These are phyloP conservation scores for Pseudonitzschia multiseries DNA, from an alignment of 108 stramenopile species.

Conservation along the genomic window DNA sequence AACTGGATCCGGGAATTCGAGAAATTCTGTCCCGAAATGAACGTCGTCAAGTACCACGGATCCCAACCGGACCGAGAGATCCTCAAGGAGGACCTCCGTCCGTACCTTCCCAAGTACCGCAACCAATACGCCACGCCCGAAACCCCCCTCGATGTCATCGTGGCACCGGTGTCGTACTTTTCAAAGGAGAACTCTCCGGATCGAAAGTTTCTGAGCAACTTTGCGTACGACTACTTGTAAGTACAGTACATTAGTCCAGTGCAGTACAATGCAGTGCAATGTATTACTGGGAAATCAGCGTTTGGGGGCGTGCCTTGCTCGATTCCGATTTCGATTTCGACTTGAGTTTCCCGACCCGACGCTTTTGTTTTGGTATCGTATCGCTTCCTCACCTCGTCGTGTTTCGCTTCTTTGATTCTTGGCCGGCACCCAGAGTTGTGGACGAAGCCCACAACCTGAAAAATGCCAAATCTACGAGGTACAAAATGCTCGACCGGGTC, in stretches of 20 bases:
- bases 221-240: conserved; percentile 72
- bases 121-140: background rate
- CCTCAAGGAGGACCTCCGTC: conserved; percentile 47
- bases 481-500: conserved; percentile 70
- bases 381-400: background rate
- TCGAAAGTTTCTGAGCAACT: conserved; percentile 72
- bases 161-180: conserved; percentile 84
- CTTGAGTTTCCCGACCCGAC: background rate
- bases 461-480: conserved; percentile 70
- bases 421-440: conserved; percentile 30
- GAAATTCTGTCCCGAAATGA: conserved; percentile 82
- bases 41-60: conserved; percentile 87
- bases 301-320: background rate
- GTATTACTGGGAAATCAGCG: no score
- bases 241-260: no score
- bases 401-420: background rate
- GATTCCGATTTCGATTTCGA: background rate
- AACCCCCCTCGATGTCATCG: conserved; percentile 61
- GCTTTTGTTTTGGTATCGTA: background rate
- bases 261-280: no score
- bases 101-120: conserved; percentile 35
- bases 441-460: conserved; percentile 84
- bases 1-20: conserved; percentile 97
- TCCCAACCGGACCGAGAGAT: conserved; percentile 55
- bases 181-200: conserved; percentile 72